Evolutionary conservation across 75 land plant genomes (phyloP).

Genomic region (Gnetum montanum): DNA sequence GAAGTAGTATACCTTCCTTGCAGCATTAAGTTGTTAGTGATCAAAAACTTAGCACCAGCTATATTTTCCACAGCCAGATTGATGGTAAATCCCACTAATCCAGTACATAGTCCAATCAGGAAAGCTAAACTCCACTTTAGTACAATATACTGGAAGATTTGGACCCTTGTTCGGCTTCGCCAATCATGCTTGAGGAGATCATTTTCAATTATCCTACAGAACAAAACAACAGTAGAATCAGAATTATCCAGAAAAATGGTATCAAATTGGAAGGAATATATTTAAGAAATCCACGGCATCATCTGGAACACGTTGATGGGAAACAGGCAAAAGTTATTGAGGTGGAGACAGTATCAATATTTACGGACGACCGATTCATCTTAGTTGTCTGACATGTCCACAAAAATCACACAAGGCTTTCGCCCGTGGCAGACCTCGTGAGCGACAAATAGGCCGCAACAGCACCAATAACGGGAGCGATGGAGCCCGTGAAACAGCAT

Average conservation of each 20-base stretch:
- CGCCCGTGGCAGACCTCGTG: too few relatives aligned
- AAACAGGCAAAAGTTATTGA: too few relatives aligned
- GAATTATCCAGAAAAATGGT: neutral
- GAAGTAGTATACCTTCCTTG: constrained; percentile 23
- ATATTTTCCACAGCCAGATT: constrained; percentile 80
- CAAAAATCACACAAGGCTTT: too few relatives aligned
- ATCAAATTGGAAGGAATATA: too few relatives aligned
- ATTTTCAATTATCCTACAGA: constrained; percentile 58
- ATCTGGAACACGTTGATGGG: too few relatives aligned
- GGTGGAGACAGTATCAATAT: too few relatives aligned
- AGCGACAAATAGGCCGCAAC: too few relatives aligned
- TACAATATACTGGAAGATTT: constrained; percentile 63
- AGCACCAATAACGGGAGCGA: too few relatives aligned
- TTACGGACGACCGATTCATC: too few relatives aligned
- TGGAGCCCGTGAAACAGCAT: too few relatives aligned
- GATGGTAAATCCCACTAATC: constrained; percentile 46
- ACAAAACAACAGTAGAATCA: neutral
- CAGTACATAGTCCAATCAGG: constrained; percentile 57
- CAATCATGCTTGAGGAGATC: constrained; percentile 78
- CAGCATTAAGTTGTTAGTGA: constrained; percentile 34
- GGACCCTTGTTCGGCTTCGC: constrained; percentile 46
- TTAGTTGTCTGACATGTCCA: too few relatives aligned
- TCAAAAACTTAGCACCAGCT: constrained; percentile 49
- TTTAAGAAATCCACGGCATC: too few relatives aligned
- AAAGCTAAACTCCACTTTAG: constrained; percentile 74